Percentiles rank a stretch among this genome's conserved stretches.
Evolutionary conservation across 805 yeast genomes (phyloP).

Genomic region (Candida fluviatilis): DNA sequence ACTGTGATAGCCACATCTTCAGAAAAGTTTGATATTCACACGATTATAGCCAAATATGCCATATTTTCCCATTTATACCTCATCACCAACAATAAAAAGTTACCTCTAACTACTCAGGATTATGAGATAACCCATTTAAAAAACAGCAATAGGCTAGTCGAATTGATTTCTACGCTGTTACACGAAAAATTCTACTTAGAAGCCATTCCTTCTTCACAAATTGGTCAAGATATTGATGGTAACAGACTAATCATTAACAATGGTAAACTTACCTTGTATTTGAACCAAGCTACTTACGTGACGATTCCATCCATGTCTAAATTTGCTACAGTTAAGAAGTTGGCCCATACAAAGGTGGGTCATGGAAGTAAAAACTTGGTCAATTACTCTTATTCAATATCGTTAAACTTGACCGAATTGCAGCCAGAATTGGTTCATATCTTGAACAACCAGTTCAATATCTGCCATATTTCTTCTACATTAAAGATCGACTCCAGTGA

Average conservation of each 20-base stretch:
- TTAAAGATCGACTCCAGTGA: not conserved
- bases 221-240: not conserved
- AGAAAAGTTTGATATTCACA: not conserved
- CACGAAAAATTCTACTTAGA: not conserved
- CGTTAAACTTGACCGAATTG: slow-evolving; percentile 5
- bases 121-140: not conserved
- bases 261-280: not conserved
- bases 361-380: slow-evolving; percentile 16
- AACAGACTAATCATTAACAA: not conserved
- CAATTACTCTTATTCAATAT: slow-evolving; percentile 9
- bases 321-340: slow-evolving; percentile 5
- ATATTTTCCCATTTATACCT: not conserved
- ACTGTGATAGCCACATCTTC: not conserved
- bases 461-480: slow-evolving; percentile 2
- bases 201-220: not conserved
- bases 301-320: slow-evolving; percentile 3
- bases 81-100: not conserved
- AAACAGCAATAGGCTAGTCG: not conserved
- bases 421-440: slow-evolving; percentile 6
- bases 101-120: not conserved
- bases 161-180: not conserved
- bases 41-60: not conserved
- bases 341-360: slow-evolving; percentile 14
- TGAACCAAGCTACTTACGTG: slow-evolving; percentile 5
- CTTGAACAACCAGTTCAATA: slow-evolving; percentile 3